Conservation (phyloP, 768 basidiomycete genomes). For the Kwoniella dendrophila region DNA sequence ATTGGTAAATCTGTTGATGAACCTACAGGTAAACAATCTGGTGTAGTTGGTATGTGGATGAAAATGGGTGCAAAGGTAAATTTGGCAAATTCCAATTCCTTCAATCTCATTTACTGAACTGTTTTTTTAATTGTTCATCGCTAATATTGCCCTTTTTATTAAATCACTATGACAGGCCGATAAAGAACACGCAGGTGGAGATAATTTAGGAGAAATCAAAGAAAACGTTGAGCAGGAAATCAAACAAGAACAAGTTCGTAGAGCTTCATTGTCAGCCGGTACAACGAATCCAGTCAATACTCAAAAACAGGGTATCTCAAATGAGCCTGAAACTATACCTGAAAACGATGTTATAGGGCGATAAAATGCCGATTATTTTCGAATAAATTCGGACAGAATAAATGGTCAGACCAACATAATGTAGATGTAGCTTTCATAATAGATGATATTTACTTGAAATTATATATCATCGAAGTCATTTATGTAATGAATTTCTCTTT, state of each 20-base stretch:
- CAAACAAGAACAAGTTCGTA: slow-evolving; percentile 14
- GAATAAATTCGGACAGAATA: no score
- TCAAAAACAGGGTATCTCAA: background rate
- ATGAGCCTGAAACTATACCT: slow-evolving; percentile 12
- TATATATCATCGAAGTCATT: no score
- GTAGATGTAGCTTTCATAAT: no score
- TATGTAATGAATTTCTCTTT: no score
- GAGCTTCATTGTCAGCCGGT: slow-evolving; percentile 8
- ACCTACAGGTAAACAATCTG: slow-evolving; percentile 45
- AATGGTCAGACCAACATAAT: no score
- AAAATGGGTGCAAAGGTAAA: slow-evolving; percentile 47
- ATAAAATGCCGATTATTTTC: no score
- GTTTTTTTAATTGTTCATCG: background rate
- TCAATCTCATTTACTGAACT: background rate
- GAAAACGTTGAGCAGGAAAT: slow-evolving; percentile 36
- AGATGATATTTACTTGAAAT: no score
- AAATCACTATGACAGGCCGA: slow-evolving; percentile 36
- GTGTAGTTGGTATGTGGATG: slow-evolving; percentile 50
- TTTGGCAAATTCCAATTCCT: background rate
- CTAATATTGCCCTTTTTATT: background rate
- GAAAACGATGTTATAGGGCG: slow-evolving; percentile 7
- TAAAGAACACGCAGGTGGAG: slow-evolving; percentile 45
- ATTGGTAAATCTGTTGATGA: slow-evolving; percentile 55
- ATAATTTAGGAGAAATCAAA: slow-evolving; percentile 41
- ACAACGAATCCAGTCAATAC: background rate